Evolutionary conservation across 306 rosid species (phyloP).

Genomic region (cucumber (Cucumis sativus)): DNA sequence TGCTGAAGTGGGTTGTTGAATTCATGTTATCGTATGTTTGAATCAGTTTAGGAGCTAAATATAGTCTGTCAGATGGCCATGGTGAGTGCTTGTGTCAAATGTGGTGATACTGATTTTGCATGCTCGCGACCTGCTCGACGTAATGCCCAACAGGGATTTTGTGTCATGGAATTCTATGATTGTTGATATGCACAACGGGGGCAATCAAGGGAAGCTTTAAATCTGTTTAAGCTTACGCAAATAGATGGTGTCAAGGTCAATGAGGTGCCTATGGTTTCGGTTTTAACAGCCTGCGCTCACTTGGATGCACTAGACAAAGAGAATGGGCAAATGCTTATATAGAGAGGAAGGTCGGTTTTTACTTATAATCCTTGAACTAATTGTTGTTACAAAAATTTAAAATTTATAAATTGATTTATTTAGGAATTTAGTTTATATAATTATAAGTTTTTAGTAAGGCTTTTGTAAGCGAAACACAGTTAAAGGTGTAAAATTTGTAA

Average conservation of each 20-base stretch:
- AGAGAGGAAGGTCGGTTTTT: no score
- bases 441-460: no score
- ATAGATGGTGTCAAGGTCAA: conserved; percentile 38
- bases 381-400: no score
- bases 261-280: conserved; percentile 51
- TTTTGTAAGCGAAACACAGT: no score
- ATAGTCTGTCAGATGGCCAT: conserved; percentile 42
- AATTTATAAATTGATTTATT: no score
- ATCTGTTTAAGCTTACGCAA: conserved; percentile 39
- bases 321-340: conserved; percentile 34
- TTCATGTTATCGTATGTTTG: conserved; percentile 26
- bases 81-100: conserved; percentile 31
- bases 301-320: conserved; percentile 50
- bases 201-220: conserved; percentile 35
- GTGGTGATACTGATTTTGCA: conserved; percentile 32
- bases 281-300: conserved; percentile 34
- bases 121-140: conserved; percentile 38
- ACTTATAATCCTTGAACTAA: no score
- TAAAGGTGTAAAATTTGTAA: no score
- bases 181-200: conserved; percentile 44
- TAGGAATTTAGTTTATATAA: no score
- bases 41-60: conserved; percentile 18
- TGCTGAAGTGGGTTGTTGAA: conserved; percentile 37
- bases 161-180: conserved; percentile 50
- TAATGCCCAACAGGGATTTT: conserved; percentile 34